phyloP scores from a whole-genome alignment of 495 filamentous ascomycete genomes.

The Penicillium alfredii region DNA sequence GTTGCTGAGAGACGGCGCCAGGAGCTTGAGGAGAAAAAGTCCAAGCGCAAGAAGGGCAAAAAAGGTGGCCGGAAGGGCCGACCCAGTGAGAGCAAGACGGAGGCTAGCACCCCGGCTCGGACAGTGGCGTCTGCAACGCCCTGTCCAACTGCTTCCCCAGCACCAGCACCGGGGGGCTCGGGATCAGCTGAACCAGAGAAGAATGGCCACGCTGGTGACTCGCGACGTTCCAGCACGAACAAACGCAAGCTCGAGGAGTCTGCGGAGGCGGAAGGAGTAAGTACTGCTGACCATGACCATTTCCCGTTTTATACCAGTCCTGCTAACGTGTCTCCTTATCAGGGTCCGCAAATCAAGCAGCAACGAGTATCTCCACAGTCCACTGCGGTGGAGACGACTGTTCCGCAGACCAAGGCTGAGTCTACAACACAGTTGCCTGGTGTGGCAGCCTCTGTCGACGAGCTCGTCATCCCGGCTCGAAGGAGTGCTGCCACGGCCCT shows the following conservation, averaged over 20 bases:
- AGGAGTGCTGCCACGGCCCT: slow-evolving; percentile 45
- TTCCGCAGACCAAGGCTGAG: slow-evolving; percentile 31
- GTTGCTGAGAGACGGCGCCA: slow-evolving; percentile 48
- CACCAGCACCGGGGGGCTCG: slow-evolving; percentile 12
- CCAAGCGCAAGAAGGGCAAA: slow-evolving; percentile 44
- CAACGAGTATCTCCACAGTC: slow-evolving; percentile 30
- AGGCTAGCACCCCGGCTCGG: slow-evolving; percentile 28
- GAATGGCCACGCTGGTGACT: slow-evolving; percentile 23
- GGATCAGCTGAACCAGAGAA: slow-evolving; percentile 30
- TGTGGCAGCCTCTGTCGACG: slow-evolving; percentile 23
- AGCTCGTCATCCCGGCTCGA: slow-evolving; percentile 44
- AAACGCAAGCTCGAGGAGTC: slow-evolving; percentile 43
- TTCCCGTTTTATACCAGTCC: neutral
- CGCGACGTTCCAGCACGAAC: slow-evolving; percentile 29
- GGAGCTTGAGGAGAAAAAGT: slow-evolving; percentile 45
- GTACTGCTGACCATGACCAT: slow-evolving; percentile 3
- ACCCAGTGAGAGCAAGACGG: slow-evolving; percentile 38
- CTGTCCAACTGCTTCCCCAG: slow-evolving; percentile 20
- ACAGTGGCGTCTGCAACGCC: slow-evolving; percentile 27
- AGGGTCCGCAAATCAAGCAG: slow-evolving; percentile 41
- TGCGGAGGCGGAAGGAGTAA: slow-evolving; percentile 32
- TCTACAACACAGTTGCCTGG: slow-evolving; percentile 16
- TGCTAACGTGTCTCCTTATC: slow-evolving; percentile 7
- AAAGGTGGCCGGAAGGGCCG: slow-evolving; percentile 36
- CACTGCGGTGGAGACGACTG: slow-evolving; percentile 10